A percentile compares a stretch with the other conserved stretches of the same genome.
Conservation (phyloP, 306 rosid species). For the Psophocarpus tetragonolobus region DNA sequence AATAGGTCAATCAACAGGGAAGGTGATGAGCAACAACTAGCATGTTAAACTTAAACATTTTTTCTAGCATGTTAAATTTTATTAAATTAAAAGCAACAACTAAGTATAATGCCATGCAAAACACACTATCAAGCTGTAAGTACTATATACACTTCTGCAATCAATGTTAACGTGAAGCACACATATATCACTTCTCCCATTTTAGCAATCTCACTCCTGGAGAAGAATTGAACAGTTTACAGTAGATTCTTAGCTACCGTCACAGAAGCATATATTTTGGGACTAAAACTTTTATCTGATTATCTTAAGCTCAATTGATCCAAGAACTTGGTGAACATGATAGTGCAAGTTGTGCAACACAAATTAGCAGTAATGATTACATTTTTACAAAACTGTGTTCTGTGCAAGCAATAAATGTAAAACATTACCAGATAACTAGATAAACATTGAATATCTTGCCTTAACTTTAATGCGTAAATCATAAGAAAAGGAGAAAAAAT, state of each 20-base stretch:
- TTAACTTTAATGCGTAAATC: conserved; percentile 19
- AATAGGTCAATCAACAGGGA: conserved; percentile 18
- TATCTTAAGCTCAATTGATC: neutral
- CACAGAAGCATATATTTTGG: neutral
- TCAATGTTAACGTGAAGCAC: neutral
- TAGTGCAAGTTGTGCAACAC: neutral
- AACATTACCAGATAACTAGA: neutral
- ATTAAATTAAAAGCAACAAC: neutral
- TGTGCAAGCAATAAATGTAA: conserved; percentile 3
- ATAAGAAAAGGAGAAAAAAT: conserved; percentile 7
- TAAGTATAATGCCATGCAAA: conserved; percentile 16
- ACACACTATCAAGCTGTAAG: neutral
- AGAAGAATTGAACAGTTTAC: neutral
- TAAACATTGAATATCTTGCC: conserved; percentile 16
- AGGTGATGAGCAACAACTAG: neutral
- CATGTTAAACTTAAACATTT: conserved; percentile 12
- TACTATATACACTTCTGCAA: conserved; percentile 25
- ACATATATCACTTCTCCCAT: neutral
- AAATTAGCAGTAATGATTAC: neutral
- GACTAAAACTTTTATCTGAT: neutral
- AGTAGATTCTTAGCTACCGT: conserved; percentile 15
- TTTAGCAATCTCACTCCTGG: neutral
- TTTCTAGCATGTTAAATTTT: conserved; percentile 15
- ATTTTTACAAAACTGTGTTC: neutral
- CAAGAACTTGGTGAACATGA: neutral